Conservation (phyloP, 2,329 filamentous ascomycete genomes). For the Fusarium odoratissimum region DNA sequence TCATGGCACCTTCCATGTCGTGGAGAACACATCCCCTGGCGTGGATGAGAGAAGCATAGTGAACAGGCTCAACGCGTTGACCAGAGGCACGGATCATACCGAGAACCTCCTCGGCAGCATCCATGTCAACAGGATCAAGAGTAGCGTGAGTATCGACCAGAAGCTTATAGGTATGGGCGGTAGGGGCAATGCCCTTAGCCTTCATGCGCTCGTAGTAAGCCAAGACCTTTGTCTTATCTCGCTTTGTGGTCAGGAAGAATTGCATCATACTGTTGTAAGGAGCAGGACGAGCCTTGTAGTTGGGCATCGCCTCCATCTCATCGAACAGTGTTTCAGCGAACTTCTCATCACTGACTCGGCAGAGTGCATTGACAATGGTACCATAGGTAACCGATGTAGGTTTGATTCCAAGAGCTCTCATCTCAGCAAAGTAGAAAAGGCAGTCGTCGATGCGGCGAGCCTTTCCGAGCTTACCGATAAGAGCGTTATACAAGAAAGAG, state of each 20-base stretch:
- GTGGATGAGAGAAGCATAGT: conserved; percentile 95
- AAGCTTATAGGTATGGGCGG: conserved; percentile 96
- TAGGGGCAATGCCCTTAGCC: conserved; percentile 85
- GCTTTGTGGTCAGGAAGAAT: conserved; percentile 98
- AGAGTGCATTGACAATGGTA: conserved; percentile 97
- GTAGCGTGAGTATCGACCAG: conserved; percentile 96
- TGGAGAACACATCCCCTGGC: conserved; percentile 94
- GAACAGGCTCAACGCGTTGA: conserved; percentile 86
- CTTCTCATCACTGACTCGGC: conserved; percentile 96
- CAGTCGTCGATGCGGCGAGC: conserved; percentile 98
- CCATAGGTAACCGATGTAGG: conserved; percentile 98
- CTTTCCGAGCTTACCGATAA: conserved; percentile 98
- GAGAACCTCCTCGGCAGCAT: conserved; percentile 85
- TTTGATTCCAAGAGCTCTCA: conserved; percentile 91
- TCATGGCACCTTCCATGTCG: conserved; percentile 85
- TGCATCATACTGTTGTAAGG: conserved; percentile 99
- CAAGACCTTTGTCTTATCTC: conserved; percentile 92
- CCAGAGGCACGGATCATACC: conserved; percentile 80
- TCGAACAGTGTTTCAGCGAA: conserved; percentile 98
- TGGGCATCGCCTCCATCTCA: conserved; percentile 98
- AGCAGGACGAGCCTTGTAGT: conserved; percentile 97
- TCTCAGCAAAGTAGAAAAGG: conserved; percentile 97
- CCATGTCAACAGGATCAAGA: conserved; percentile 90
- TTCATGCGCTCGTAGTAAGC: conserved; percentile 97
- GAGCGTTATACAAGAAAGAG: conserved; percentile 96